A percentile compares a stretch with the other conserved stretches of the same genome.
Evolutionary conservation across 148 eudicot species (phyloP).

Genomic region (Tetragonia tetragonoides): DNA sequence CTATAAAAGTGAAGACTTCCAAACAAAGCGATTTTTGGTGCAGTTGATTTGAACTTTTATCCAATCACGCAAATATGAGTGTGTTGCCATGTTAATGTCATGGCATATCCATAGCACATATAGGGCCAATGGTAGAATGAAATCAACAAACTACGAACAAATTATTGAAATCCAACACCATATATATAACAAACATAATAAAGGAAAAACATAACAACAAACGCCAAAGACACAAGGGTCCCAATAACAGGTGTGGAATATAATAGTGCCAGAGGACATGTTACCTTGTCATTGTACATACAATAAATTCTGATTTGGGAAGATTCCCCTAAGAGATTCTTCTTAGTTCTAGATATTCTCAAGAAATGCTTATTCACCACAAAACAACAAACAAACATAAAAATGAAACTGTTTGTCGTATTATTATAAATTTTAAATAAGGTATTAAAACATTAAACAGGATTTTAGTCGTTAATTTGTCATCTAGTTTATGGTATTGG

Average conservation of each 20-base stretch:
- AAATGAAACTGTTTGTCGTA: background rate
- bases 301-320: background rate
- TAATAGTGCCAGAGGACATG: background rate
- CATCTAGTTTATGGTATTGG: too few species aligned
- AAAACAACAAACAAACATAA: background rate
- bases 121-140: too few species aligned
- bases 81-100: too few species aligned
- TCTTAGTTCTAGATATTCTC: background rate
- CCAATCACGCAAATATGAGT: too few species aligned
- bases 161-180: too few species aligned
- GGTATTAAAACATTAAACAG: too few species aligned
- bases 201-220: background rate
- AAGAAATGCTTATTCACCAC: background rate
- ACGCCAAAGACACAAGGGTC: background rate
- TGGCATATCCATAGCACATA: too few species aligned
- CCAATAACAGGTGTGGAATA: background rate
- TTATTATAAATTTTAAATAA: background rate
- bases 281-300: background rate
- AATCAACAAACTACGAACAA: too few species aligned
- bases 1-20: too few species aligned
- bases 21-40: too few species aligned
- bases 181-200: background rate
- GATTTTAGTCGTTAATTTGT: too few species aligned
- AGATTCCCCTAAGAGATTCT: background rate
- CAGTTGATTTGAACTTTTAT: too few species aligned